Percentiles rank a stretch among this genome's conserved stretches.
phyloP scores from a whole-genome alignment of 805 yeast genomes.

The Metschnikowia continentalis region DNA sequence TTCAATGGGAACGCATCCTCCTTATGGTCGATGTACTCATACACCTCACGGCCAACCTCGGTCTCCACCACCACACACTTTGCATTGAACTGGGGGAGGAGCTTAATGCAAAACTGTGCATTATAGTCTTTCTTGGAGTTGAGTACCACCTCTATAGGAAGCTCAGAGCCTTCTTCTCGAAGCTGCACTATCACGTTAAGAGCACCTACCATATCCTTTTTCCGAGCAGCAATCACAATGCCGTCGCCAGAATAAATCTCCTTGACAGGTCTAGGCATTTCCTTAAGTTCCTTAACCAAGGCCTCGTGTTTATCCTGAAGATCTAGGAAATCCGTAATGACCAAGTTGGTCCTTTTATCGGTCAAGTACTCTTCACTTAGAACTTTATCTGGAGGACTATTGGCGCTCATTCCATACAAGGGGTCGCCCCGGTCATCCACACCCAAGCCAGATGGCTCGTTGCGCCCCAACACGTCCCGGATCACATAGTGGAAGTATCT shows the following conservation, averaged over 20 bases:
- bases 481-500: slow-evolving; percentile 13
- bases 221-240: slow-evolving; percentile 32
- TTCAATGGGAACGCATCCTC: slow-evolving; percentile 37
- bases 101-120: slow-evolving; percentile 48
- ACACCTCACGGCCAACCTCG: slow-evolving; percentile 49
- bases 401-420: slow-evolving; percentile 4
- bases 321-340: slow-evolving; percentile 17
- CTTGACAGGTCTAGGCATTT: slow-evolving; percentile 22
- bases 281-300: slow-evolving; percentile 24
- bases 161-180: slow-evolving; percentile 38
- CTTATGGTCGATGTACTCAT: slow-evolving; percentile 12
- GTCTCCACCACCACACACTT: slow-evolving; percentile 55
- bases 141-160: slow-evolving; percentile 44
- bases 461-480: slow-evolving; percentile 9
- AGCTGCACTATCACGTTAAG: slow-evolving; percentile 30
- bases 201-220: slow-evolving; percentile 25
- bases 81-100: slow-evolving; percentile 60
- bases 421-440: slow-evolving; percentile 7
- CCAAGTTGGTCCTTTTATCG: slow-evolving; percentile 13
- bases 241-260: slow-evolving; percentile 31
- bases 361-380: slow-evolving; percentile 9
- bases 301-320: slow-evolving; percentile 25
- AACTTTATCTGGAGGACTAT: not conserved
- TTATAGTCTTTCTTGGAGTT: slow-evolving; percentile 38
- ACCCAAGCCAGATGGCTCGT: slow-evolving; percentile 13